Percentiles rank a stretch among this genome's conserved stretches.
Evolutionary conservation across 345 rosid genomes (phyloP).

Genomic region (Microcos paniculata): DNA sequence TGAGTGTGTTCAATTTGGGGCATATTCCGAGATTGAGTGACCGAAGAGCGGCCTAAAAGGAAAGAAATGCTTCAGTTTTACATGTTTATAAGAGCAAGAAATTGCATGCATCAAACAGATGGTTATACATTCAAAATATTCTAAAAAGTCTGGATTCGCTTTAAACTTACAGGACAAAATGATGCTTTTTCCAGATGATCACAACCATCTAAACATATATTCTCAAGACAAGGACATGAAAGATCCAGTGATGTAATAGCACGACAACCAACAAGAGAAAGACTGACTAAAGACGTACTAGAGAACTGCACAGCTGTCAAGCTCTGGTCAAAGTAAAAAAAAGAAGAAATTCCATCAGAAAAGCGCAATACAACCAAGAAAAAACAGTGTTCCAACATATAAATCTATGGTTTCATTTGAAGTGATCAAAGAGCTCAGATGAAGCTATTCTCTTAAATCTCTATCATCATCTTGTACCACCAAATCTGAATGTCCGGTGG

Average conservation of each 20-base stretch:
- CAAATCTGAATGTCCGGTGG: neutral
- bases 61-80: neutral
- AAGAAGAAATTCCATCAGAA: conserved; percentile 15
- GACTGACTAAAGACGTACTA: conserved; percentile 71
- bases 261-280: conserved; percentile 94
- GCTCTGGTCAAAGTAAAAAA: conserved; percentile 48
- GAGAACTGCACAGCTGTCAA: conserved; percentile 73
- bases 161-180: conserved; percentile 79
- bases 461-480: too few species aligned
- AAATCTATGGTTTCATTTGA: neutral
- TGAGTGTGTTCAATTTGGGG: conserved; percentile 75
- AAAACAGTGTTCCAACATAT: too few species aligned
- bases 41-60: conserved; percentile 71
- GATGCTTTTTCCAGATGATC: conserved; percentile 92
- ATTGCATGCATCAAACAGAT: neutral
- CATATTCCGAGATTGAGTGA: conserved; percentile 95
- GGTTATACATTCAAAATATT: neutral
- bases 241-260: conserved; percentile 72
- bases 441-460: neutral
- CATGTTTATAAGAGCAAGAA: neutral
- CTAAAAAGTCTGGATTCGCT: neutral
- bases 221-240: conserved; percentile 79
- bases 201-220: conserved; percentile 87
- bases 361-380: neutral
- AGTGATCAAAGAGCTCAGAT: neutral